phyloP scores from a whole-genome alignment of 2,329 filamentous ascomycete genomes.

The Pseudogymnoascus sp. region DNA sequence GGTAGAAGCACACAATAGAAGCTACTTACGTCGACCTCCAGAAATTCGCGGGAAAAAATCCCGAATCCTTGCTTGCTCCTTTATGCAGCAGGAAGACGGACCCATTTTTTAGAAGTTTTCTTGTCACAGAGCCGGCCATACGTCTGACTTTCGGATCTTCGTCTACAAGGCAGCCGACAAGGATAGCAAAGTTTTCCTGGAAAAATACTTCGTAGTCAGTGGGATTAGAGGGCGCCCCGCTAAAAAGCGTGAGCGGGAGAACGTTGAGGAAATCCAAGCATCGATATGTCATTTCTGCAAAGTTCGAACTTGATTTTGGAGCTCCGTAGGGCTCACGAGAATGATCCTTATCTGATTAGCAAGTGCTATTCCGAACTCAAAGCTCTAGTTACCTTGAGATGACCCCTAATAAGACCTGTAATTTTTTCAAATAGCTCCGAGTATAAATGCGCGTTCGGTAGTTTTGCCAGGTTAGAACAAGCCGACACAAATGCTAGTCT shows the following conservation, averaged over 20 bases:
- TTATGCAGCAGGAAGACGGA: slow-evolving; percentile 21
- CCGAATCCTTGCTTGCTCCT: slow-evolving; percentile 17
- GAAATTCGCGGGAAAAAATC: slow-evolving; percentile 25
- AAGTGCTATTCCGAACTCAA: not conserved
- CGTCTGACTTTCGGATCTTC: slow-evolving; percentile 28
- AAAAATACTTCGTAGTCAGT: slow-evolving; percentile 31
- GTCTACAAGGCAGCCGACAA: slow-evolving; percentile 25
- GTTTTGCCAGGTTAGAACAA: slow-evolving; percentile 52
- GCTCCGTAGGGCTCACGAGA: slow-evolving; percentile 33
- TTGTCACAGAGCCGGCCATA: slow-evolving; percentile 23
- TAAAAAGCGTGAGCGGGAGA: slow-evolving; percentile 42
- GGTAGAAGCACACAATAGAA: not conserved
- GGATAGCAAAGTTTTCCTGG: slow-evolving; percentile 24
- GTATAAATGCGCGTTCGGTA: slow-evolving; percentile 41
- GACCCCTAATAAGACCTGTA: slow-evolving; percentile 46
- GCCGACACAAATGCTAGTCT: slow-evolving; percentile 55
- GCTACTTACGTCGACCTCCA: slow-evolving; percentile 30
- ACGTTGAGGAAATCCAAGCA: slow-evolving; percentile 50
- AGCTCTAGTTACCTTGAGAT: slow-evolving; percentile 42
- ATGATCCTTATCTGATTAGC: slow-evolving; percentile 15
- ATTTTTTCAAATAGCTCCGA: slow-evolving; percentile 46
- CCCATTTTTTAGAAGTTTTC: slow-evolving; percentile 24
- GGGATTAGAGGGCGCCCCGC: slow-evolving; percentile 31
- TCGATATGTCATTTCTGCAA: slow-evolving; percentile 39
- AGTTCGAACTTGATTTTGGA: slow-evolving; percentile 35